Conservation (phyloP, 495 filamentous ascomycete genomes). For the Hypoxylon cercidicola region DNA sequence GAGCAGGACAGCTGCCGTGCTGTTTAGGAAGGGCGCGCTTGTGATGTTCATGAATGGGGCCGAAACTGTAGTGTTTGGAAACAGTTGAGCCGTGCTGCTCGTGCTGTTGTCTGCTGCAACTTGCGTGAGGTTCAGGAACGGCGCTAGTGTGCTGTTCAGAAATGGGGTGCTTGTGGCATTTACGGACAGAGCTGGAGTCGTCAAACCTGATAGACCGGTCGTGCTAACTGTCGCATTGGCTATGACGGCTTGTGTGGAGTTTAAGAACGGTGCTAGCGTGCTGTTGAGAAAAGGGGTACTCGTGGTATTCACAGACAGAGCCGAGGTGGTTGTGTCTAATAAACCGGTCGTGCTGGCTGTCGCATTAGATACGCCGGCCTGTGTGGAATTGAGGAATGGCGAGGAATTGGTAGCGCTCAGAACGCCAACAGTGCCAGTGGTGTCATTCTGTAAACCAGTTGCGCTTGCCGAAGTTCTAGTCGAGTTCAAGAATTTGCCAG, state of each 20-base stretch:
- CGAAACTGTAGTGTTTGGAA: slow-evolving; percentile 18
- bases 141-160: slow-evolving; percentile 15
- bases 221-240: slow-evolving; percentile 6
- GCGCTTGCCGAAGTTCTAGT: slow-evolving; percentile 5
- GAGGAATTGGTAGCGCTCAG: slow-evolving; percentile 6
- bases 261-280: slow-evolving; percentile 33
- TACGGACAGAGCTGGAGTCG: slow-evolving; percentile 7
- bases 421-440: not conserved
- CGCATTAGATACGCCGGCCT: not conserved
- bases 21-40: slow-evolving; percentile 9
- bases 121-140: slow-evolving; percentile 37
- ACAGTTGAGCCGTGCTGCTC: not conserved
- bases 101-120: slow-evolving; percentile 36
- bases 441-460: slow-evolving; percentile 4
- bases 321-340: not conserved
- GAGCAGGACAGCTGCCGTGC: slow-evolving; percentile 4
- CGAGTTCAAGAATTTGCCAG: slow-evolving; percentile 16
- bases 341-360: slow-evolving; percentile 12
- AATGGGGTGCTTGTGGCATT: slow-evolving; percentile 11
- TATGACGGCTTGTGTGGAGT: not conserved
- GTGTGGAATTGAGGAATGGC: slow-evolving; percentile 3
- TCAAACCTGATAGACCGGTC: slow-evolving; percentile 13
- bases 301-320: slow-evolving; percentile 7
- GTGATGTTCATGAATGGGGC: slow-evolving; percentile 13
- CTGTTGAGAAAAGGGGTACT: too few relatives aligned